phyloP scores from a whole-genome alignment of 1,139 yeast genomes.

The Pichia sp. region DNA sequence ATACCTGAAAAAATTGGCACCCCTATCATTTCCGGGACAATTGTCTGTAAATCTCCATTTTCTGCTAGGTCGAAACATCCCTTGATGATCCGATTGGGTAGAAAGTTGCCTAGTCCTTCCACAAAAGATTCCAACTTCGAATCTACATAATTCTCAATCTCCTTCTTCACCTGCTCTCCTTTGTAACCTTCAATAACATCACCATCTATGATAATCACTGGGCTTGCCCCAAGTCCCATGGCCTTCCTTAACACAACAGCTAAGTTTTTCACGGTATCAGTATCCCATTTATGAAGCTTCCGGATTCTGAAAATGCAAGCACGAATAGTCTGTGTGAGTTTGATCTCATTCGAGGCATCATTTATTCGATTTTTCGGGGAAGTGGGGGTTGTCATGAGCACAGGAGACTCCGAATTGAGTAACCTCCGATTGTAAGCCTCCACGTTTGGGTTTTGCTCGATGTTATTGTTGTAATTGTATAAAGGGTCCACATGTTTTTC shows the following conservation, averaged over 20 bases:
- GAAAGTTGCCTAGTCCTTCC: constrained; percentile 17
- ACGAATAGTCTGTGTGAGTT: constrained; percentile 46
- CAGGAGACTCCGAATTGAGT: background rate
- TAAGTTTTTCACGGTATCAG: constrained; percentile 30
- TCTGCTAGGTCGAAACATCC: constrained; percentile 33
- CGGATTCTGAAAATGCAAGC: constrained; percentile 50
- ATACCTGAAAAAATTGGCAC: constrained; percentile 39
- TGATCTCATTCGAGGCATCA: constrained; percentile 29
- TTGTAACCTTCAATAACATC: constrained; percentile 10
- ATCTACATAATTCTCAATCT: constrained; percentile 11
- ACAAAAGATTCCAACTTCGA: constrained; percentile 16
- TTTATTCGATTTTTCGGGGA: background rate
- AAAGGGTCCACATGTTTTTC: background rate
- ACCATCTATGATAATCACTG: constrained; percentile 35
- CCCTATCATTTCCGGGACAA: constrained; percentile 35
- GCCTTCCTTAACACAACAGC: constrained; percentile 36
- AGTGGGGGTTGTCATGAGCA: background rate
- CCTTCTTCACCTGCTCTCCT: constrained; percentile 12
- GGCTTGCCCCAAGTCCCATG: constrained; percentile 38
- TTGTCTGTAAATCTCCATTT: constrained; percentile 19
- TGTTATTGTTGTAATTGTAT: constrained; percentile 5
- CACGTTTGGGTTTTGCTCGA: background rate
- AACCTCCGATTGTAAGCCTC: background rate
- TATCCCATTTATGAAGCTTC: constrained; percentile 31
- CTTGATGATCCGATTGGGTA: constrained; percentile 31